A percentile compares a stretch with the other conserved stretches of the same genome.
phyloP scores from a whole-genome alignment of 1,139 yeast genomes.

The Hansenula lynferdii region DNA sequence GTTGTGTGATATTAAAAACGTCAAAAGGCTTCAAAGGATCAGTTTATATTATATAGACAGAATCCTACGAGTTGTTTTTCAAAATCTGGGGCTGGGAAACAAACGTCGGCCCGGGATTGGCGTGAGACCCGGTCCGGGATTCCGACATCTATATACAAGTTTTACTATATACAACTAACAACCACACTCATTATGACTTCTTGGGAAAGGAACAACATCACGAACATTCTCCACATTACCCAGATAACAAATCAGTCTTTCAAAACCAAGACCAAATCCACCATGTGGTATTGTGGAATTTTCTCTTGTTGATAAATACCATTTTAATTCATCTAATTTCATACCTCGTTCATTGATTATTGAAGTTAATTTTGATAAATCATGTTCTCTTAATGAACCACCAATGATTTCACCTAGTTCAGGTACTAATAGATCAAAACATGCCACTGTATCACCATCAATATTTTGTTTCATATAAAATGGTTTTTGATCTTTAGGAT shows the following conservation, averaged over 20 bases:
- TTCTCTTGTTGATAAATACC: conserved; percentile 74
- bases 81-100: not conserved
- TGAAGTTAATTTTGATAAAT: conserved; percentile 37
- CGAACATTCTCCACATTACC: conserved; percentile 72
- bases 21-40: no score
- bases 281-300: conserved; percentile 93
- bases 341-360: conserved; percentile 51
- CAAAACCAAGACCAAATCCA: conserved; percentile 96
- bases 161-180: conserved; percentile 29
- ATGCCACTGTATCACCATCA: conserved; percentile 65
- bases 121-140: not conserved
- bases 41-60: no score
- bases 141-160: not conserved
- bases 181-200: conserved; percentile 43
- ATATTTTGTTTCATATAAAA: conserved; percentile 73
- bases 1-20: no score
- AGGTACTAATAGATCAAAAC: conserved; percentile 86
- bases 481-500: conserved; percentile 77
- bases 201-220: conserved; percentile 85
- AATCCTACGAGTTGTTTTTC: not conserved
- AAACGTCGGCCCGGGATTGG: not conserved
- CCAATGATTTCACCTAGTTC: conserved; percentile 96
- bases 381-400: conserved; percentile 87
- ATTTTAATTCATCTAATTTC: conserved; percentile 57
- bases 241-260: conserved; percentile 71